phyloP scores from a whole-genome alignment of 2,329 filamentous ascomycete species.

The Trichoderma aggressivum region DNA sequence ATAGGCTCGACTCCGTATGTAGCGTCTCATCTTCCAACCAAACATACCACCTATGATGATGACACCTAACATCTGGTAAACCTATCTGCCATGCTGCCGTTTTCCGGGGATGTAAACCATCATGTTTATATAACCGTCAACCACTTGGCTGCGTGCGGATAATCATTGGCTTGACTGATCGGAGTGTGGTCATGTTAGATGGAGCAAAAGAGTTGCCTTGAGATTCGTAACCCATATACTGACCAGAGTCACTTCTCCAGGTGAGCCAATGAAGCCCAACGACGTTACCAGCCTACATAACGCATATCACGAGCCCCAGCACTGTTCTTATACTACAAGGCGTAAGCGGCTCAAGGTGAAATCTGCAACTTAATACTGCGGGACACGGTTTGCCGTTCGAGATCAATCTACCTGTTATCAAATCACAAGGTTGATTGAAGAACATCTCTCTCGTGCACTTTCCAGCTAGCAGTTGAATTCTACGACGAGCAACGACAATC shows the following conservation, averaged over 20 bases:
- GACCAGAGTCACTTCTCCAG: neutral
- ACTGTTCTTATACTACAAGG: neutral
- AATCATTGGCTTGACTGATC: constrained; percentile 21
- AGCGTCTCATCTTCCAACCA: neutral
- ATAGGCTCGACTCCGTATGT: neutral
- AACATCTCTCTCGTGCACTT: neutral
- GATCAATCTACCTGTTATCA: neutral
- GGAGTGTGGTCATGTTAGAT: neutral
- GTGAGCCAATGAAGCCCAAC: neutral
- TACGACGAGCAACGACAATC: neutral
- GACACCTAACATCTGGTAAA: constrained; percentile 44
- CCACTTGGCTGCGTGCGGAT: constrained; percentile 31
- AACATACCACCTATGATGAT: constrained; percentile 28
- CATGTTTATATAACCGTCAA: constrained; percentile 21
- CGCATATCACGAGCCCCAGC: neutral
- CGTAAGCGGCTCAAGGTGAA: neutral
- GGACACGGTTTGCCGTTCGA: neutral
- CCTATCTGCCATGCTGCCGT: constrained; percentile 33
- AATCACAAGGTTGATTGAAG: neutral
- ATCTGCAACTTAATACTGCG: neutral
- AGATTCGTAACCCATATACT: neutral
- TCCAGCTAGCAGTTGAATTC: neutral
- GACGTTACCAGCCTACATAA: neutral
- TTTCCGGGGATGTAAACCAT: constrained; percentile 23
- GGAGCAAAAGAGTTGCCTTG: neutral